These are phyloP conservation scores for Kodamaea leandrae DNA, from an alignment of 805 yeast genomes.

Conservation along the genomic window DNA sequence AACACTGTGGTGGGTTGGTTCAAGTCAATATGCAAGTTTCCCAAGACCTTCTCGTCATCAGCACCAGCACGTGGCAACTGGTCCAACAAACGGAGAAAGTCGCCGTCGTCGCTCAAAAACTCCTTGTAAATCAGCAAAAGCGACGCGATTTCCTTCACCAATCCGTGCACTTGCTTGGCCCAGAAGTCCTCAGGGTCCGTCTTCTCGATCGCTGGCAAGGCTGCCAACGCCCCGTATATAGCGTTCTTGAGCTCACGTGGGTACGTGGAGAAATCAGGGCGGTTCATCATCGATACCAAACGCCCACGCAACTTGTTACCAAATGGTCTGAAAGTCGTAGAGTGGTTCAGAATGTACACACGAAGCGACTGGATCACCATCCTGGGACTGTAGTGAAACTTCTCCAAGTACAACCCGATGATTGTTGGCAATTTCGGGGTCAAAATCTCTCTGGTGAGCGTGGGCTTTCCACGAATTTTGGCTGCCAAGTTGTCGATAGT, in stretches of 20 bases:
- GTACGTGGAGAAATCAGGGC: slow-evolving; percentile 35
- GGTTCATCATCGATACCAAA: slow-evolving; percentile 34
- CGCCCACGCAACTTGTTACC: slow-evolving; percentile 58
- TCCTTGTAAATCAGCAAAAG: slow-evolving; percentile 56
- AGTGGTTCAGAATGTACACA: slow-evolving; percentile 50
- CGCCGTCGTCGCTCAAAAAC: slow-evolving; percentile 59
- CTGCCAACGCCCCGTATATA: slow-evolving; percentile 52
- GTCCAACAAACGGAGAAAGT: slow-evolving; percentile 39
- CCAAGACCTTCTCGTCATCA: slow-evolving; percentile 11
- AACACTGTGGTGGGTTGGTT: slow-evolving; percentile 52
- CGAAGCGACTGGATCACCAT: slow-evolving; percentile 34
- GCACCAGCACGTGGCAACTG: slow-evolving; percentile 21
- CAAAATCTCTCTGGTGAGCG: slow-evolving; percentile 76
- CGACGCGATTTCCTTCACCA: slow-evolving; percentile 54
- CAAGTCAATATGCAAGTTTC: slow-evolving; percentile 52
- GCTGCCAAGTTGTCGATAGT: slow-evolving; percentile 41
- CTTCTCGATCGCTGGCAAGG: slow-evolving; percentile 56
- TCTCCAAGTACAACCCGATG: slow-evolving; percentile 51
- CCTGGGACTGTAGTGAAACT: slow-evolving; percentile 28
- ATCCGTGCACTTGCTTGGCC: slow-evolving; percentile 44
- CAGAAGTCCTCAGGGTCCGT: slow-evolving; percentile 46
- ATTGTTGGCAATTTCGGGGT: slow-evolving; percentile 74
- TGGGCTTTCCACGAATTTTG: slow-evolving; percentile 73
- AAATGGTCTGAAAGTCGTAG: slow-evolving; percentile 81
- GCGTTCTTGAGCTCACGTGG: slow-evolving; percentile 38